Evolutionary conservation across 2,329 filamentous ascomycete genomes (phyloP), one percentile per base, ranked within the genome.

Genomic region (Claviceps sp.): DNA sequence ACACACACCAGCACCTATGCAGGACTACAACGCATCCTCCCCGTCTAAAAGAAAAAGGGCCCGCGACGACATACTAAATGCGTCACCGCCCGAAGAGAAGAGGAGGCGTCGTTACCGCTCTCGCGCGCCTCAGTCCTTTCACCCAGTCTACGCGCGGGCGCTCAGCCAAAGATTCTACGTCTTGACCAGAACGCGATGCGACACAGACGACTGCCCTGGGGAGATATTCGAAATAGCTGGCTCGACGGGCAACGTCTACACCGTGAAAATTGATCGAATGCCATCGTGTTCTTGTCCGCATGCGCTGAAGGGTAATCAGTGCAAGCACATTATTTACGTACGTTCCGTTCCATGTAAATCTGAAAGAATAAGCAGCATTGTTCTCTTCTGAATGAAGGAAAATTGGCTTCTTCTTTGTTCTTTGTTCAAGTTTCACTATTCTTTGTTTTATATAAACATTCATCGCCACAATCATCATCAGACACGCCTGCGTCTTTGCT

Each of bases 221-320:
- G 80, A 85, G 61, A 66, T 63, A 1, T 68, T 85, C 47, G 70
- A 79, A 53, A 68, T 85, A 55, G 77, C 81, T 0, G 82, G 82
- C 1, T 78, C 77, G 10, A 85, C 80, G 1, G 82, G 81, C 16
- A 85, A 85, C 56, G 70, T 85, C 53, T 85, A 86, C 62, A 75
- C 65, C 0, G 73, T 85, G 37, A 65, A 65, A 38, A 73, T 85
- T 50, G 67, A 68, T 3, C 69, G 69, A n/a, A 59, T 70, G 17
- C 77, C 79, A 0, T 66, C 58, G 0, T 84, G 81, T 61, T 68
- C 72, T 48, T 84, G 81, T 55, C 78, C 79, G 1, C 73, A 82
- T 52, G 73, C 71, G 1, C 58, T 54, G 26, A 70, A 70, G 38
- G 76, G 77, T 0, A 72, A 78, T 37, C 78, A 82, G 55, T 84